A percentile compares a stretch with the other conserved stretches of the same genome.
Conservation (phyloP, 2,329 filamentous ascomycete species). For the Diaporthe ampelina region DNA sequence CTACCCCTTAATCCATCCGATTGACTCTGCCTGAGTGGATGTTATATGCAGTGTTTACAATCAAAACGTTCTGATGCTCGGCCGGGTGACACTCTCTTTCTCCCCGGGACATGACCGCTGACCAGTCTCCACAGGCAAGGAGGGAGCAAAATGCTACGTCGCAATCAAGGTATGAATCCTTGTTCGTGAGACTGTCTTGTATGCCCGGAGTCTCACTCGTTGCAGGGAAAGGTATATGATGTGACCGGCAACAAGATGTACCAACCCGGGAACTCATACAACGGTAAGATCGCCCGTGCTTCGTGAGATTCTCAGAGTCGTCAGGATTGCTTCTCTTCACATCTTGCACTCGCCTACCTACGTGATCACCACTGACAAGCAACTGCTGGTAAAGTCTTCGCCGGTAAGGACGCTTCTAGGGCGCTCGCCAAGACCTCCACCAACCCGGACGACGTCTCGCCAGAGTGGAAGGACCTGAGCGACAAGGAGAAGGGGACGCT, state of each 20-base stretch:
- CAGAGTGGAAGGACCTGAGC: constrained; percentile 86
- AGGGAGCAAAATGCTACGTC: constrained; percentile 76
- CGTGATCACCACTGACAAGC: background rate
- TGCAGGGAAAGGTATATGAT: constrained; percentile 91
- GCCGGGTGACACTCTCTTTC: background rate
- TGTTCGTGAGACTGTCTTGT: constrained; percentile 60
- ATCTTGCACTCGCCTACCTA: background rate
- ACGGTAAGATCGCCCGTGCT: constrained; percentile 72
- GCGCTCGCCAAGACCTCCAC: constrained; percentile 89
- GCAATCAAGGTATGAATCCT: constrained; percentile 72
- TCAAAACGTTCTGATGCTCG: background rate
- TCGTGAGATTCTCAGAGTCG: background rate
- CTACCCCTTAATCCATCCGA: background rate
- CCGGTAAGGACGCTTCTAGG: constrained; percentile 94
- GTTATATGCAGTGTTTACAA: background rate
- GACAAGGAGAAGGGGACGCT: constrained; percentile 89
- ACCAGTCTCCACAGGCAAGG: constrained; percentile 63
- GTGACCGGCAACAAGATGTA: constrained; percentile 93
- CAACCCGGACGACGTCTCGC: constrained; percentile 83
- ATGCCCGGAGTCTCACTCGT: constrained; percentile 58
- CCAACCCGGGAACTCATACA: constrained; percentile 84
- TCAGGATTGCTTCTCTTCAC: background rate
- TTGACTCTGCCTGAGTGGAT: background rate
- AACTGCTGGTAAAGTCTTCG: constrained; percentile 79
- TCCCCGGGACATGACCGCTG: background rate